Evolutionary conservation across 371 early-diverging fungal species (phyloP).

Genomic region (Entomophthora muscae): DNA sequence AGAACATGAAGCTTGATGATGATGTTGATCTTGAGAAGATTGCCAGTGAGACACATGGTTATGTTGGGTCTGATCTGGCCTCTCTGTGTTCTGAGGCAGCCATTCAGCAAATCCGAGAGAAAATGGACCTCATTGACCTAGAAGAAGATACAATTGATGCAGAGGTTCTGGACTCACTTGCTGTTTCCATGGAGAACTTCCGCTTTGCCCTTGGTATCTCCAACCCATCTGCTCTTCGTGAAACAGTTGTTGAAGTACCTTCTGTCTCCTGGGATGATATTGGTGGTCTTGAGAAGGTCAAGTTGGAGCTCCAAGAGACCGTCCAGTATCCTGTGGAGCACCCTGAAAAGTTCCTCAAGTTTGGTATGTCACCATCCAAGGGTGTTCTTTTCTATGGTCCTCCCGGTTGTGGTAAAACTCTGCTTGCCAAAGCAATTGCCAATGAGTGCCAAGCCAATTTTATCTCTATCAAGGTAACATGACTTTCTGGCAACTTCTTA

Average conservation of each 20-base stretch:
- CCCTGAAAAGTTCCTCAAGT: constrained; percentile 99
- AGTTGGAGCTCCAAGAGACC: constrained; percentile 98
- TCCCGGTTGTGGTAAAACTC: constrained; percentile 99
- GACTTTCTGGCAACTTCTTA: neutral
- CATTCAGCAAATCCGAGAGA: constrained; percentile 99
- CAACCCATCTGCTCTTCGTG: constrained; percentile 98
- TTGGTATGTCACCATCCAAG: constrained; percentile 98
- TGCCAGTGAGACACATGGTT: constrained; percentile 97
- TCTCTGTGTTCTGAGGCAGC: constrained; percentile 99
- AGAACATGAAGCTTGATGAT: constrained; percentile 97
- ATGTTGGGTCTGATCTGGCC: constrained; percentile 98
- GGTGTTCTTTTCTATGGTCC: constrained; percentile 99
- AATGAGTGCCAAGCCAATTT: constrained; percentile 99
- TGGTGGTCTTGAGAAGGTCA: constrained; percentile 98
- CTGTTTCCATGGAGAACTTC: constrained; percentile 99
- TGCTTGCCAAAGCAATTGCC: constrained; percentile 99
- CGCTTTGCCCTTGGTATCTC: constrained; percentile 89
- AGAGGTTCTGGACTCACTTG: constrained; percentile 88
- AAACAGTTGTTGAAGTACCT: constrained; percentile 99
- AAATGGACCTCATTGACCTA: constrained; percentile 96
- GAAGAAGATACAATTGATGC: constrained; percentile 99
- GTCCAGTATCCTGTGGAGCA: constrained; percentile 99
- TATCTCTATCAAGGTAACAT: constrained; percentile 86
- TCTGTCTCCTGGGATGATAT: constrained; percentile 97
- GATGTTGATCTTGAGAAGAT: constrained; percentile 97